Evolutionary conservation across 805 yeast species (phyloP).

Genomic region (Nakazawaea sp.): DNA sequence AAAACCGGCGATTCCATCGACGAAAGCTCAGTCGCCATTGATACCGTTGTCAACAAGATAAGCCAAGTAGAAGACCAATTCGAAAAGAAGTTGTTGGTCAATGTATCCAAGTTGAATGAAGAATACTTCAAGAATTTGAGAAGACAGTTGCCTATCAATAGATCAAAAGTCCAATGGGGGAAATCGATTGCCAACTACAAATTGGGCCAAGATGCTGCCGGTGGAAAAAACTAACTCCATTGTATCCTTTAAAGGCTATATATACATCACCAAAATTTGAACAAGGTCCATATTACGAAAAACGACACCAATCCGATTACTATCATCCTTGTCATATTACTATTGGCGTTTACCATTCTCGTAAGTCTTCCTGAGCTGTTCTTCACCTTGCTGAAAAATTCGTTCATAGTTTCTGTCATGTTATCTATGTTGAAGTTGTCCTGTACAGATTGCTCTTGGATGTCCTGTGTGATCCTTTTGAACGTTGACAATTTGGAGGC

Average conservation of each 20-base stretch:
- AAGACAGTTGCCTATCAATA: constrained; percentile 86
- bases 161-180: constrained; percentile 93
- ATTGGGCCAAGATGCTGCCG: constrained; percentile 73
- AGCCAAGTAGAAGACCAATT: constrained; percentile 48
- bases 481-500: constrained; percentile 62
- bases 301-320: constrained; percentile 47
- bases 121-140: constrained; percentile 75
- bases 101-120: constrained; percentile 71
- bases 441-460: constrained; percentile 56
- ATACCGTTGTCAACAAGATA: constrained; percentile 37
- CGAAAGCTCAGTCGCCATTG: constrained; percentile 16
- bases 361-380: constrained; percentile 45
- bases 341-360: constrained; percentile 53
- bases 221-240: constrained; percentile 23
- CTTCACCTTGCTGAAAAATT: constrained; percentile 40
- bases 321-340: constrained; percentile 52
- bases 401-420: constrained; percentile 43
- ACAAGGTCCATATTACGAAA: constrained; percentile 49
- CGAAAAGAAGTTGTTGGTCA: constrained; percentile 52
- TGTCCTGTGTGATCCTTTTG: constrained; percentile 61
- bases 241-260: not conserved
- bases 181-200: constrained; percentile 85
- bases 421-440: constrained; percentile 34
- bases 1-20: constrained; percentile 34
- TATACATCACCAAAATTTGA: constrained; percentile 30